These are phyloP conservation scores for Suillus ampliporus DNA, from an alignment of 768 basidiomycete species.

Conservation along the genomic window DNA sequence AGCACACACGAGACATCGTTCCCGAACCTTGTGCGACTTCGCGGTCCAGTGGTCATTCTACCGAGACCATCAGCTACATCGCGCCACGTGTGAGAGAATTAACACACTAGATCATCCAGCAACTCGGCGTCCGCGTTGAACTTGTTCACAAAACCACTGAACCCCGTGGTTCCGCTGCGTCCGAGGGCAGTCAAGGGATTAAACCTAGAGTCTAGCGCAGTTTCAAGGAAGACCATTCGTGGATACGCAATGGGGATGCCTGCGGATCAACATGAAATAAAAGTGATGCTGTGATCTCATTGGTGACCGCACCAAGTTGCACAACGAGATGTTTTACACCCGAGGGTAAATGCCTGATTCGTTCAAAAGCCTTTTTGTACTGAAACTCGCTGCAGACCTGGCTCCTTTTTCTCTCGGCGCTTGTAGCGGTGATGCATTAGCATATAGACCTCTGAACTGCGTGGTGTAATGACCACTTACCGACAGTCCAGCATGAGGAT, in stretches of 20 bases:
- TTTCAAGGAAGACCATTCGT: slow-evolving; percentile 88
- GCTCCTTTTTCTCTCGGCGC: slow-evolving; percentile 84
- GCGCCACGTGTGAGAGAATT: slow-evolving; percentile 4
- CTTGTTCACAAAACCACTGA: slow-evolving; percentile 85
- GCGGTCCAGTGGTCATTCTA: slow-evolving; percentile 96
- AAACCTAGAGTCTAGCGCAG: slow-evolving; percentile 75
- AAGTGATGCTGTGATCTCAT: slow-evolving; percentile 5
- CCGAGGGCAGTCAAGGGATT: slow-evolving; percentile 86
- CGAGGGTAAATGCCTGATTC: slow-evolving; percentile 63
- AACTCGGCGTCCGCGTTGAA: slow-evolving; percentile 94
- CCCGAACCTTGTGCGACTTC: slow-evolving; percentile 69
- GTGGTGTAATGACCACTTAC: slow-evolving; percentile 43
- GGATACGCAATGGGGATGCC: slow-evolving; percentile 91
- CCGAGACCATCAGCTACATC: background rate
- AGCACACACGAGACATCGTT: background rate
- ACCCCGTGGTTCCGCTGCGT: slow-evolving; percentile 64
- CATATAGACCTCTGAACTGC: background rate
- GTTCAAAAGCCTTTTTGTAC: slow-evolving; percentile 75
- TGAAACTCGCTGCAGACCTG: slow-evolving; percentile 79
- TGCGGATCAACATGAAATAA: slow-evolving; percentile 24
- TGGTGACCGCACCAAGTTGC: slow-evolving; percentile 62
- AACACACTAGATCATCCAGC: slow-evolving; percentile 83
- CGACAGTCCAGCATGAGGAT: slow-evolving; percentile 85
- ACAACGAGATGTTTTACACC: slow-evolving; percentile 83
- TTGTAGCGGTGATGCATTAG: slow-evolving; percentile 33